Percentiles rank a stretch among this genome's conserved stretches.
phyloP scores from a whole-genome alignment of 78 protist genomes.

The Cavenderia fasciculata region DNA sequence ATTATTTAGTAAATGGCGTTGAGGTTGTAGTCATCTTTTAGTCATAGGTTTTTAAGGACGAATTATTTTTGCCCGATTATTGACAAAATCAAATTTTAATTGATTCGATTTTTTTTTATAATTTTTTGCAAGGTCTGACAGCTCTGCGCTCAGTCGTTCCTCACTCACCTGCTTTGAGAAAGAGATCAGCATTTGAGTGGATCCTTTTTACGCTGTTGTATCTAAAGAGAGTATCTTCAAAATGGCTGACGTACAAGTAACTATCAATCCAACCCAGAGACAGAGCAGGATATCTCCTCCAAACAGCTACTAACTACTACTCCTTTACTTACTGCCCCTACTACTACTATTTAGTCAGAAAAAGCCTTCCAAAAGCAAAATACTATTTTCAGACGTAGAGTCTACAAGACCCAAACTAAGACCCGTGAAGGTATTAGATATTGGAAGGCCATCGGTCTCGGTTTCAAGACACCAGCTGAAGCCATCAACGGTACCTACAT shows the following conservation, averaged over 20 bases:
- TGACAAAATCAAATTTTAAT: no score
- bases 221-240: background rate
- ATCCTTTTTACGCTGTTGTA: no score
- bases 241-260: slow-evolving; percentile 73
- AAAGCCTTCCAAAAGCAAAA: slow-evolving; percentile 98
- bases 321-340: background rate
- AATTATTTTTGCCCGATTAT: no score
- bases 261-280: slow-evolving; percentile 1
- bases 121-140: background rate
- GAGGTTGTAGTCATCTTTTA: no score
- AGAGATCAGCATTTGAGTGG: no score
- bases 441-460: slow-evolving; percentile 97
- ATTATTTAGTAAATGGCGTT: no score
- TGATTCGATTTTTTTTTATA: background rate
- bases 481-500: slow-evolving; percentile 95
- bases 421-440: slow-evolving; percentile 84
- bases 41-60: no score
- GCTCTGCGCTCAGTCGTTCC: background rate
- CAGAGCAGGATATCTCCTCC: no score
- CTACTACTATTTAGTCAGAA: slow-evolving; percentile 85
- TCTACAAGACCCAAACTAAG: slow-evolving; percentile 35
- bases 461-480: slow-evolving; percentile 98
- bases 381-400: slow-evolving; percentile 78
- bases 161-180: background rate
- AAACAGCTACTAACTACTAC: no score